phyloP scores from a whole-genome alignment of 2,329 filamentous ascomycete species.

The Alternaria sp. region DNA sequence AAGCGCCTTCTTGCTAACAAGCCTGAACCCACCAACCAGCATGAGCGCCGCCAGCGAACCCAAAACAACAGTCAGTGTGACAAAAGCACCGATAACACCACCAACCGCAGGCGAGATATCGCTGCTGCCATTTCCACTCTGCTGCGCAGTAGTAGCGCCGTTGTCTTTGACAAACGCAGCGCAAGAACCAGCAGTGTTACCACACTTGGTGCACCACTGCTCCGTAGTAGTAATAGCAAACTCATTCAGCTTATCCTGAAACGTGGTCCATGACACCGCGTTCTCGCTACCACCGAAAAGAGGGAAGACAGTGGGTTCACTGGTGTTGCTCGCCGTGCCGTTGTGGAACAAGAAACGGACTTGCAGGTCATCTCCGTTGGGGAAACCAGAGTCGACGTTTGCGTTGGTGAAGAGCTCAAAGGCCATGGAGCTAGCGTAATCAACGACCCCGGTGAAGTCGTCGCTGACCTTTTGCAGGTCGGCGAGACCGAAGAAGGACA shows the following conservation, averaged over 20 bases:
- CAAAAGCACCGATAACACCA: constrained; percentile 78
- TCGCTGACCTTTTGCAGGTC: constrained; percentile 57
- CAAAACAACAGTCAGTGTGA: constrained; percentile 69
- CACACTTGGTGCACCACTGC: constrained; percentile 78
- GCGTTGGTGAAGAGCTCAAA: constrained; percentile 71
- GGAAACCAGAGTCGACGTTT: constrained; percentile 52
- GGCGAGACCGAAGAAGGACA: constrained; percentile 67
- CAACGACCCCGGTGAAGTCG: constrained; percentile 77
- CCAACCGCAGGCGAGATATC: constrained; percentile 72
- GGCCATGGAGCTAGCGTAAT: constrained; percentile 81
- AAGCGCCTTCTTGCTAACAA: constrained; percentile 62
- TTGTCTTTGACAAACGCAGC: constrained; percentile 52
- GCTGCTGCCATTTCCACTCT: constrained; percentile 44
- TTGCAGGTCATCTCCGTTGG: constrained; percentile 57
- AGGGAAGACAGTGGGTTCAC: constrained; percentile 61
- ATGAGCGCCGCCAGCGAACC: constrained; percentile 60
- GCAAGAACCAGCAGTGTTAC: constrained; percentile 73
- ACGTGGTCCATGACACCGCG: constrained; percentile 71
- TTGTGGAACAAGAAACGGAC: constrained; percentile 70
- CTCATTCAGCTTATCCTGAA: constrained; percentile 66
- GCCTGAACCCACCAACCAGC: constrained; percentile 62
- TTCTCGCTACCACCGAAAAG: constrained; percentile 64
- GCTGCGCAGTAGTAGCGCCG: neutral
- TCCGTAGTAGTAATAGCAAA: constrained; percentile 70
- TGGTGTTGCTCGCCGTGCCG: constrained; percentile 58